Evolutionary conservation across 2,329 filamentous ascomycete species (phyloP), one percentile per base, ranked within the genome.

Genomic region (Sclerotinia borealis): DNA sequence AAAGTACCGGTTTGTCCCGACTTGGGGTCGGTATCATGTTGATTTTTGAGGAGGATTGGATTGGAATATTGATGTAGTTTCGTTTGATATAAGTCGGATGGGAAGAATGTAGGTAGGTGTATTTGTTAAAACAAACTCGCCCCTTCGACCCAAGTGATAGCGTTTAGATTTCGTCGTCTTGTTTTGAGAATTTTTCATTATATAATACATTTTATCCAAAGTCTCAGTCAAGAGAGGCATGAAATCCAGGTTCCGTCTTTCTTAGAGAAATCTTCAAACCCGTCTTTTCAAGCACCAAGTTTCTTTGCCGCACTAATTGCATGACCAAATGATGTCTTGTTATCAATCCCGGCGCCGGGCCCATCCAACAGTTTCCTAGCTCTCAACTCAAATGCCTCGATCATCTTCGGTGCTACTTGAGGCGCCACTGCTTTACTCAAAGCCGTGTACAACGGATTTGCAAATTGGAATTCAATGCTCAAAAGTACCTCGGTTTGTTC

Each of bases 341-440:
- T 63, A 5, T 48, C 8, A 29, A 66, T 37, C 19, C 43, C 61
- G 45, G 67, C 65, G 9, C 69, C 67, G 22, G 66, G 66, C 4
- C 68, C 67, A 39, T 70, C 78, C 69, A 84, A 75, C 54, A 91
- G 74, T 71, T 83, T 79, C 73, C 79, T 80, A 7, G 95, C 92
- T 72, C 90, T 83, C 76, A 85, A 84, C 79, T 97, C 93, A 79
- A 99, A 99, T 1, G 95, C 93, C 75, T 91, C 87, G 68, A 98
- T 90, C 92, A 99, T 96, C 68, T 90, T 81, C 4, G 86, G 87
- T 1, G 92, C 93, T 67, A 97, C 86, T 77, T 91, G 92, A 37
- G 91, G 89, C 68, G 92, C 91, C 29, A 95, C 87, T 39, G 90
- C 88, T 43, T 86, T 83, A 74, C 93, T 95, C 73, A 97, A 80